These are phyloP conservation scores for Aspergillus sp. DNA, from an alignment of 2,329 filamentous ascomycete genomes.

Conservation along the genomic window DNA sequence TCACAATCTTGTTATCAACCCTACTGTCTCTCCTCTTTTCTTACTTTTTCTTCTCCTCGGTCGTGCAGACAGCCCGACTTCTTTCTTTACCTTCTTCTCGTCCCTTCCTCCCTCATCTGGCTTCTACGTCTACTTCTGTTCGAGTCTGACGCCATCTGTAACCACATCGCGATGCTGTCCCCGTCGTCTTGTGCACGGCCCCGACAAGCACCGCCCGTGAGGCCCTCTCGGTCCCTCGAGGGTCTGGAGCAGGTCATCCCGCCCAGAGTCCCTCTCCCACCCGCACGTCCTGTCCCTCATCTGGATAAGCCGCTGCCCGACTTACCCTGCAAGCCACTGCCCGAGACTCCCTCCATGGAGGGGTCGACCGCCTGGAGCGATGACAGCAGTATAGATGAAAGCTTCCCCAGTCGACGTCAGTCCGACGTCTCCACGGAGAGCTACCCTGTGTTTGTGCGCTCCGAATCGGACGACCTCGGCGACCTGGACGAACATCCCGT, in stretches of 20 bases:
- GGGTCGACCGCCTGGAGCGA: slow-evolving; percentile 29
- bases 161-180: slow-evolving; percentile 18
- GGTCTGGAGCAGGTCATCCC: slow-evolving; percentile 37
- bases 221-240: slow-evolving; percentile 34
- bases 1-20: not conserved
- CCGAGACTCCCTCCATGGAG: slow-evolving; percentile 16
- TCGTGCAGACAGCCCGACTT: too few relatives aligned
- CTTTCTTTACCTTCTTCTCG: not conserved
- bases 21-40: not conserved
- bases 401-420: slow-evolving; percentile 15
- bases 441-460: slow-evolving; percentile 31
- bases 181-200: slow-evolving; percentile 16
- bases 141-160: too few relatives aligned
- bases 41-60: not conserved
- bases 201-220: slow-evolving; percentile 31
- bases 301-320: slow-evolving; percentile 33
- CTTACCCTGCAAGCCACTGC: slow-evolving; percentile 26
- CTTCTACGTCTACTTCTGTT: too few relatives aligned
- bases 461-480: slow-evolving; percentile 26
- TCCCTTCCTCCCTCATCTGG: not conserved
- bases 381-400: slow-evolving; percentile 28
- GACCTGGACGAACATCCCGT: slow-evolving; percentile 24
- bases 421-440: slow-evolving; percentile 24
- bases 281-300: slow-evolving; percentile 19
- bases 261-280: slow-evolving; percentile 18